Percentiles rank a stretch among this genome's conserved stretches.
Evolutionary conservation across 495 filamentous ascomycete species (phyloP).

Genomic region (Sordaria brevicollis): DNA sequence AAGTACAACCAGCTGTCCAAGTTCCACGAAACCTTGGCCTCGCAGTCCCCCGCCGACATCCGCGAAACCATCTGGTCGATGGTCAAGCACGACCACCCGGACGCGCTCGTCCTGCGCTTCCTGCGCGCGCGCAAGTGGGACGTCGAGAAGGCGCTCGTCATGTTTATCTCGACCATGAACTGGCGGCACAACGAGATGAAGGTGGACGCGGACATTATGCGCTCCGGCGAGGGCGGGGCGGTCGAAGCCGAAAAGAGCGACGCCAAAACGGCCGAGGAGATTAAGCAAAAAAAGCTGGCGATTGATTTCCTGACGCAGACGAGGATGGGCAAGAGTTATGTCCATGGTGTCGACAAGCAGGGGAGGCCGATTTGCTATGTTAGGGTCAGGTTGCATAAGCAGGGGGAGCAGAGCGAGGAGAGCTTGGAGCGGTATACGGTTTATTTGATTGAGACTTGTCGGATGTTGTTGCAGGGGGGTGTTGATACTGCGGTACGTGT

Average conservation of each 20-base stretch:
- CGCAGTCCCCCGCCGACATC: constrained; percentile 65
- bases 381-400: constrained; percentile 67
- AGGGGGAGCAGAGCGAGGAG: constrained; percentile 71
- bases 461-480: constrained; percentile 66
- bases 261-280: constrained; percentile 19
- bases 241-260: constrained; percentile 46
- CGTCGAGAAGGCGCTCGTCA: constrained; percentile 81
- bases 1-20: constrained; percentile 88
- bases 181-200: constrained; percentile 77
- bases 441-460: constrained; percentile 85
- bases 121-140: constrained; percentile 94
- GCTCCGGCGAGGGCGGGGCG: constrained; percentile 60
- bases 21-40: constrained; percentile 69
- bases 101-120: constrained; percentile 79
- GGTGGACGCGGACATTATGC: constrained; percentile 80
- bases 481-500: constrained; percentile 83
- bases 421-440: constrained; percentile 83
- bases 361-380: constrained; percentile 86
- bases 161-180: constrained; percentile 88
- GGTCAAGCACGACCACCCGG: constrained; percentile 93
- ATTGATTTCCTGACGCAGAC: constrained; percentile 79
- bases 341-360: constrained; percentile 77
- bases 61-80: constrained; percentile 84
- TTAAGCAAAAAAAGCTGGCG: constrained; percentile 51
- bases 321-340: constrained; percentile 86